These are phyloP conservation scores for Escovopsis sp. DNA, from an alignment of 2,329 filamentous ascomycete genomes.

Conservation along the genomic window DNA sequence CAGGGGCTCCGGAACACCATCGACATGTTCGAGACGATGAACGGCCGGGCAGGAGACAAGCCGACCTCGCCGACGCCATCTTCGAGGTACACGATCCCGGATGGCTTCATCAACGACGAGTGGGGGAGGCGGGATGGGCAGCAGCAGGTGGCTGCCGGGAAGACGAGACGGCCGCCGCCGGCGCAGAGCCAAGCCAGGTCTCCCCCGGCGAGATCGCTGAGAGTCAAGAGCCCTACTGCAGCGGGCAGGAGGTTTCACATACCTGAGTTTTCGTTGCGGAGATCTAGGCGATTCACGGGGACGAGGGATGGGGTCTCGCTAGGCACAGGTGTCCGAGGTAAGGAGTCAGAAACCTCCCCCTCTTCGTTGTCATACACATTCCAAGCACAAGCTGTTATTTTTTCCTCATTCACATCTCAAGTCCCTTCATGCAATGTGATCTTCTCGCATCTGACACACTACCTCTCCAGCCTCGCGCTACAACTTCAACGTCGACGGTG, in stretches of 20 bases:
- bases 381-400: too few species aligned
- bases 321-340: background rate
- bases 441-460: too few species aligned
- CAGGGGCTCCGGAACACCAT: too few species aligned
- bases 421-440: too few species aligned
- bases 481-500: slow-evolving; percentile 11
- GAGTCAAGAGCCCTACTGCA: background rate
- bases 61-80: too few species aligned
- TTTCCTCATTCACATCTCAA: too few species aligned
- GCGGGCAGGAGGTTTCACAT: background rate
- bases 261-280: slow-evolving; percentile 1
- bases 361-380: too few species aligned
- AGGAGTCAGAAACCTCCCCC: background rate
- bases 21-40: too few species aligned
- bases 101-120: too few species aligned
- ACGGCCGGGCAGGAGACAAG: too few species aligned
- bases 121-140: too few species aligned
- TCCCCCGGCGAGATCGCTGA: background rate
- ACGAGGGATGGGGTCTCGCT: background rate
- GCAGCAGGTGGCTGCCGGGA: too few species aligned
- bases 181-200: background rate
- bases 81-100: background rate
- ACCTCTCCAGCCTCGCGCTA: background rate
- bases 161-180: background rate
- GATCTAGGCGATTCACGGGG: background rate